phyloP scores from a whole-genome alignment of 768 basidiomycete genomes.

The Mycena capillaripes region DNA sequence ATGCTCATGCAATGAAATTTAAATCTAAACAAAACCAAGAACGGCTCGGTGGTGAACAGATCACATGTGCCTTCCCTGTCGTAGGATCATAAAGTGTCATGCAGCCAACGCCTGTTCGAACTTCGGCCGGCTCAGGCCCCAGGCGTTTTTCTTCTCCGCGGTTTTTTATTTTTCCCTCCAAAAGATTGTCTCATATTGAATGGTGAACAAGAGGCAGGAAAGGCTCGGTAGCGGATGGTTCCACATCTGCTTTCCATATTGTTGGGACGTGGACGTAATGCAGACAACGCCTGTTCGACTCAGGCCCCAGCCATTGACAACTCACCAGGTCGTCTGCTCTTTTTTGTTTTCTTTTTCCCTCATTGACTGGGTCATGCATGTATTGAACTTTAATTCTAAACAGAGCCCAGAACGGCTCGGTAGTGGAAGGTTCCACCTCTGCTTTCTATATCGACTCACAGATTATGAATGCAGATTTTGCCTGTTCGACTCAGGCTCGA shows the following conservation, averaged over 20 bases:
- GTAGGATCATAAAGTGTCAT: neutral
- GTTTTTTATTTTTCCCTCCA: neutral
- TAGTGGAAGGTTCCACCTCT: conserved; percentile 5
- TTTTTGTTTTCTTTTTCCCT: neutral
- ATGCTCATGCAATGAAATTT: neutral
- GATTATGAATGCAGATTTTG: neutral
- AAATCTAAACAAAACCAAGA: neutral
- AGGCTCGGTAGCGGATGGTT: conserved; percentile 20
- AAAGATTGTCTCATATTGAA: neutral
- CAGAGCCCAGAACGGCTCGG: neutral
- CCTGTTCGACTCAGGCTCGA: conserved; percentile 17
- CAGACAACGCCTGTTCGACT: conserved; percentile 17
- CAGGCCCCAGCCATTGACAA: conserved; percentile 13
- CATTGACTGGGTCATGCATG: too few relatives aligned
- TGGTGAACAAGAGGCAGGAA: neutral
- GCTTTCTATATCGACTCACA: neutral
- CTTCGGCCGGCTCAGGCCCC: conserved; percentile 19
- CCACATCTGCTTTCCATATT: conserved; percentile 1
- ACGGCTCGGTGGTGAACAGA: conserved; percentile 8
- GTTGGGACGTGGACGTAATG: neutral
- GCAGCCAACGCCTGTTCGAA: conserved; percentile 11
- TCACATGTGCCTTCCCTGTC: neutral
- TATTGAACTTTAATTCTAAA: neutral
- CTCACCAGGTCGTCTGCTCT: too few relatives aligned
- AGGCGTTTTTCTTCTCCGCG: neutral